Evolutionary conservation across 352 stramenopile species (phyloP).

Genomic region (Globisporangium okanoganense): DNA sequence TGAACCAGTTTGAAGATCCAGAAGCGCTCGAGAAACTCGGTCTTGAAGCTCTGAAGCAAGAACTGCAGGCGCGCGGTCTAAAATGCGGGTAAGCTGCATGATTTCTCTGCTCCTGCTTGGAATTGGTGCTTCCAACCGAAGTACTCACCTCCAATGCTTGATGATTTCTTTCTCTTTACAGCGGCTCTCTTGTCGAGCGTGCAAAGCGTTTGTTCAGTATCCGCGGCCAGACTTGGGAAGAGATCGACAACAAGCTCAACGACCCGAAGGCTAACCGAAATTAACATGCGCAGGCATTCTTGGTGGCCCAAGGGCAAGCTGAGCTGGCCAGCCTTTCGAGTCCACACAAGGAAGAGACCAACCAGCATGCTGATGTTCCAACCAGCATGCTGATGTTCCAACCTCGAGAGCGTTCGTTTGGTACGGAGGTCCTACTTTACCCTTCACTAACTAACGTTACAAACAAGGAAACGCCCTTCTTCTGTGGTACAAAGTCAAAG

Average conservation of each 20-base stretch:
- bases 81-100: slow-evolving; percentile 91
- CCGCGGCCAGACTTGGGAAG: slow-evolving; percentile 88
- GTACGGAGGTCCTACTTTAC: too few relatives aligned
- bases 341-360: not conserved
- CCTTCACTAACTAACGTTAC: too few relatives aligned
- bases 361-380: too few relatives aligned
- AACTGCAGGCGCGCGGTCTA: slow-evolving; percentile 89
- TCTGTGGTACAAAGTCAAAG: too few relatives aligned
- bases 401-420: too few relatives aligned
- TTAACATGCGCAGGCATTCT: not conserved
- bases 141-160: slow-evolving; percentile 3
- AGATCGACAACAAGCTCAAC: slow-evolving; percentile 86
- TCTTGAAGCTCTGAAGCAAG: slow-evolving; percentile 90
- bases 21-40: slow-evolving; percentile 85
- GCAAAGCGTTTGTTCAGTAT: slow-evolving; percentile 90
- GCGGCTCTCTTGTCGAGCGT: slow-evolving; percentile 88
- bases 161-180: slow-evolving; percentile 24
- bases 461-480: too few relatives aligned
- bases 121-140: not conserved
- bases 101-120: not conserved
- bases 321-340: not conserved
- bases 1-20: slow-evolving; percentile 50
- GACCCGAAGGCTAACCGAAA: slow-evolving; percentile 32
- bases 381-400: too few relatives aligned
- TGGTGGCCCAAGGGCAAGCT: not conserved